A percentile compares a stretch with the other conserved stretches of the same genome.
These are phyloP conservation scores for Durotheca rogersii DNA, from an alignment of 495 filamentous ascomycete genomes.

Conservation along the genomic window DNA sequence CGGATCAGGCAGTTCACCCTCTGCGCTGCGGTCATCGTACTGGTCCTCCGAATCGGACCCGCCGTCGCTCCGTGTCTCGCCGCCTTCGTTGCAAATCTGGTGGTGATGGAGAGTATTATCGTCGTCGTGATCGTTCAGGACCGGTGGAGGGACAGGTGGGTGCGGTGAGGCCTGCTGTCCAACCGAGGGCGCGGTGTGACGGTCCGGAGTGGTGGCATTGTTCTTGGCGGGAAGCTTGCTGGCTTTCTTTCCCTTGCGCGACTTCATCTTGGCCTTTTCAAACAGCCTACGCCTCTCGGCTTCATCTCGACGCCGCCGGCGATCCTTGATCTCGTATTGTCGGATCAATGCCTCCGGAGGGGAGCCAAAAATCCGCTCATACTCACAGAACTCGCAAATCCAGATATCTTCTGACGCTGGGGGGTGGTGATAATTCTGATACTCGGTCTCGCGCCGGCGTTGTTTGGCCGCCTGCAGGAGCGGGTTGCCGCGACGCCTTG, in stretches of 20 bases:
- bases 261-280: slow-evolving; percentile 95
- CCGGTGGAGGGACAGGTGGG: slow-evolving; percentile 1
- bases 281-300: slow-evolving; percentile 81
- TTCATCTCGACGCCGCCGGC: slow-evolving; percentile 74
- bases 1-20: slow-evolving; percentile 3
- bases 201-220: slow-evolving; percentile 35
- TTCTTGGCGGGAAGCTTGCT: slow-evolving; percentile 64
- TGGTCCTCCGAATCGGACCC: slow-evolving; percentile 27
- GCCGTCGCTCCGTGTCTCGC: slow-evolving; percentile 19
- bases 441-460: slow-evolving; percentile 42
- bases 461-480: slow-evolving; percentile 38
- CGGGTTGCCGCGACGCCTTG: slow-evolving; percentile 33
- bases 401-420: slow-evolving; percentile 75
- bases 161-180: slow-evolving; percentile 29
- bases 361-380: slow-evolving; percentile 80
- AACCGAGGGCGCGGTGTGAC: slow-evolving; percentile 24
- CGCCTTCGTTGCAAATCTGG: slow-evolving; percentile 37
- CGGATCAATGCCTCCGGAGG: slow-evolving; percentile 83
- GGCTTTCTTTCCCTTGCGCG: slow-evolving; percentile 72
- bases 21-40: slow-evolving; percentile 23
- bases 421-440: slow-evolving; percentile 73
- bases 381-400: slow-evolving; percentile 94
- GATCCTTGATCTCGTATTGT: slow-evolving; percentile 92
- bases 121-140: slow-evolving; percentile 37
- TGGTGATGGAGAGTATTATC: slow-evolving; percentile 43